A percentile compares a stretch with the other conserved stretches of the same genome.
Evolutionary conservation across 345 rosid genomes (phyloP).

Genomic region (Eutrema japonicum): DNA sequence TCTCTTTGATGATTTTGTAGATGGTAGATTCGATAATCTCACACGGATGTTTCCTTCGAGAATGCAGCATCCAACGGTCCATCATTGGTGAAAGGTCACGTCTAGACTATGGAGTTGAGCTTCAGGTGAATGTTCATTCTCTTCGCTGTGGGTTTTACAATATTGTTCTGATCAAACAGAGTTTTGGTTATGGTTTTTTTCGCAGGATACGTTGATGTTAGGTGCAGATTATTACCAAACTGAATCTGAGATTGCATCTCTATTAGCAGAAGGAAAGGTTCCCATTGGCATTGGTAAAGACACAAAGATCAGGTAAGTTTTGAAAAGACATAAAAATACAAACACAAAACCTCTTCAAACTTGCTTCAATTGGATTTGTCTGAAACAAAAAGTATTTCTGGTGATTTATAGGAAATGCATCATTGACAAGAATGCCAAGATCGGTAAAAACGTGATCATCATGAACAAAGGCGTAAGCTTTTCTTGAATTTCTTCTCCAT

Average conservation of each 20-base stretch:
- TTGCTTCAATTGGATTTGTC: background rate
- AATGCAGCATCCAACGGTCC: conserved; percentile 78
- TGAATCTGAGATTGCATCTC: conserved; percentile 65
- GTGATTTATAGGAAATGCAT: conserved; percentile 68
- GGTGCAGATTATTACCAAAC: conserved; percentile 87
- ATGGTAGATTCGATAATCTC: conserved; percentile 72
- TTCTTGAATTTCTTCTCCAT: conserved; percentile 1
- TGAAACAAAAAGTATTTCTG: background rate
- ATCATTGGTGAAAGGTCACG: conserved; percentile 78
- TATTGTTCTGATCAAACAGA: background rate
- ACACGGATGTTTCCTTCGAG: conserved; percentile 83
- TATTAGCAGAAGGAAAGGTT: conserved; percentile 63
- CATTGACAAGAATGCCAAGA: conserved; percentile 80
- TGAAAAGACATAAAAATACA: background rate
- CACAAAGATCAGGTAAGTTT: conserved; percentile 64
- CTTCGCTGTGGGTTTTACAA: background rate
- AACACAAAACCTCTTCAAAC: background rate
- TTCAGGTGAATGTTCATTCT: conserved; percentile 52
- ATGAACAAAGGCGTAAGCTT: conserved; percentile 75
- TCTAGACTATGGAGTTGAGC: conserved; percentile 77
- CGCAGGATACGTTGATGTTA: conserved; percentile 85
- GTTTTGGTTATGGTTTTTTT: background rate
- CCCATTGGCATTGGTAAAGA: conserved; percentile 76
- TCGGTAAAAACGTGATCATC: conserved; percentile 74
- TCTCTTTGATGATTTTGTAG: conserved; percentile 41